A percentile compares a stretch with the other conserved stretches of the same genome.
Conservation (phyloP, 2,329 filamentous ascomycete species). For the Trichocomaceae sp. region DNA sequence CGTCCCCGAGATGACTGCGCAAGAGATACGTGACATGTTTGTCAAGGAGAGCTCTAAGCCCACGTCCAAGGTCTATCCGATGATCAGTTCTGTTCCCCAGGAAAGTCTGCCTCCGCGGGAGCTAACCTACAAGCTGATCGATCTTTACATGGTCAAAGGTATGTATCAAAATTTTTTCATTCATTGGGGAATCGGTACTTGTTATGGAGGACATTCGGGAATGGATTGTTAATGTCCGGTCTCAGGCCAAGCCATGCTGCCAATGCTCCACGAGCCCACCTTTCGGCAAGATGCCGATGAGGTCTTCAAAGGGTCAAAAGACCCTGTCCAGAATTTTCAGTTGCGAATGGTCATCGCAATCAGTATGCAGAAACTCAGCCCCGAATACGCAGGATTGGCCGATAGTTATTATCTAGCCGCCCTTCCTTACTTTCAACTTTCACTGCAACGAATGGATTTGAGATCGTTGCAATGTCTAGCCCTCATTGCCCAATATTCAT, state of each 20-base stretch:
- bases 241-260: constrained; percentile 78
- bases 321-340: constrained; percentile 81
- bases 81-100: constrained; percentile 79
- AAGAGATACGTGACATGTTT: constrained; percentile 63
- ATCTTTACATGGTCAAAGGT: constrained; percentile 83
- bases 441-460: constrained; percentile 81
- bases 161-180: constrained; percentile 20
- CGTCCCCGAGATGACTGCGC: constrained; percentile 66
- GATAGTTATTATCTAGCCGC: constrained; percentile 93
- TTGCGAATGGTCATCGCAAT: constrained; percentile 90
- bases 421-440: constrained; percentile 72
- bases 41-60: constrained; percentile 58
- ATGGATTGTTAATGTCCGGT: not conserved
- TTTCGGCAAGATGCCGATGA: constrained; percentile 71
- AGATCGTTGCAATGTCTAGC: constrained; percentile 84
- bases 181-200: not conserved
- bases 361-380: constrained; percentile 84
- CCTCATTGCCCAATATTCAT: constrained; percentile 82
- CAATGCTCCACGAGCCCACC: constrained; percentile 74
- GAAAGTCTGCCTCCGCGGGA: constrained; percentile 65
- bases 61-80: constrained; percentile 76
- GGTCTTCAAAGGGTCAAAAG: constrained; percentile 68
- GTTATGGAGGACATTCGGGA: too few relatives aligned
- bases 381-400: constrained; percentile 83
- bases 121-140: constrained; percentile 70